Conservation (phyloP, 1,139 yeast genomes). For the Kodamaea fungicola region DNA sequence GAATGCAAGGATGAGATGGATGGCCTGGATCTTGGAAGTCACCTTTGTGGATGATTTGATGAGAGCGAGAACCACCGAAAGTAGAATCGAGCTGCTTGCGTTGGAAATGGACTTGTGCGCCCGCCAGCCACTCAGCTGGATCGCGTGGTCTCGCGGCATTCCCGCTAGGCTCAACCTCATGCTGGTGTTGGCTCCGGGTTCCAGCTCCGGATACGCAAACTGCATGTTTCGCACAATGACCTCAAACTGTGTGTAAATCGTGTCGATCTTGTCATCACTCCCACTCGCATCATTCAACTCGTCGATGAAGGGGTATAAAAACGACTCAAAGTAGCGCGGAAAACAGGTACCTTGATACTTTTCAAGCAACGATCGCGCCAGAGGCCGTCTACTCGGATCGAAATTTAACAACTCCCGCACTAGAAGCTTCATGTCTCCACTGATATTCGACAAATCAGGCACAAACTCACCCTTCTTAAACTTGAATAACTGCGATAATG, state of each 20-base stretch:
- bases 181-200: slow-evolving; percentile 23
- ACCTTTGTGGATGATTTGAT: slow-evolving; percentile 64
- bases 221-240: slow-evolving; percentile 43
- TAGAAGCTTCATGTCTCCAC: slow-evolving; percentile 48
- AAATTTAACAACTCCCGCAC: slow-evolving; percentile 60
- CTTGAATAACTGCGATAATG: slow-evolving; percentile 81
- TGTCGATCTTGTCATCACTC: slow-evolving; percentile 59
- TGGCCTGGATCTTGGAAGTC: slow-evolving; percentile 60
- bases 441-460: slow-evolving; percentile 60
- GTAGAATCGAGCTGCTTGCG: slow-evolving; percentile 52
- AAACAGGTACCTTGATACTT: slow-evolving; percentile 52
- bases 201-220: slow-evolving; percentile 15
- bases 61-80: slow-evolving; percentile 62
- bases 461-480: slow-evolving; percentile 66
- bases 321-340: slow-evolving; percentile 72
- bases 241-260: slow-evolving; percentile 54
- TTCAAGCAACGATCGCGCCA: slow-evolving; percentile 52
- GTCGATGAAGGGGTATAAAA: slow-evolving; percentile 65
- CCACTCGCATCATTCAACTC: slow-evolving; percentile 25
- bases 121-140: slow-evolving; percentile 18
- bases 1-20: slow-evolving; percentile 73
- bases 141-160: slow-evolving; percentile 38
- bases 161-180: slow-evolving; percentile 51
- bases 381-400: slow-evolving; percentile 57
- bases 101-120: slow-evolving; percentile 22